Conservation (phyloP, 2,329 filamentous ascomycete genomes). For the Microsporum canis region DNA sequence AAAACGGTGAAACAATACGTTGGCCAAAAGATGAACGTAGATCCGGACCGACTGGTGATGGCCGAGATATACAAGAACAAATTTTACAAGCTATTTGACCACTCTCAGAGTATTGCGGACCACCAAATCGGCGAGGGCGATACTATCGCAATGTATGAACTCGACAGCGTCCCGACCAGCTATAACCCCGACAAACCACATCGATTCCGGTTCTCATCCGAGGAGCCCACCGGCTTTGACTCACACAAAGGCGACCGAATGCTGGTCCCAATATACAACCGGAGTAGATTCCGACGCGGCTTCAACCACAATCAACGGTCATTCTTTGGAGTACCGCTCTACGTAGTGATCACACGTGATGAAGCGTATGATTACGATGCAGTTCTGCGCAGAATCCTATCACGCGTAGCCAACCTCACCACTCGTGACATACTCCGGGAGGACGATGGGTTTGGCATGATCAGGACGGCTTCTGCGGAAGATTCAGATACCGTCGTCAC, state of each 20-base stretch:
- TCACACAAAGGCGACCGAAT: slow-evolving; percentile 37
- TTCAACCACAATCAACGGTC: slow-evolving; percentile 20
- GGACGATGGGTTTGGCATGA: slow-evolving; percentile 34
- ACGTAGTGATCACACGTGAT: slow-evolving; percentile 62
- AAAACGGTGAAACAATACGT: slow-evolving; percentile 40
- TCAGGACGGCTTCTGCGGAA: slow-evolving; percentile 40
- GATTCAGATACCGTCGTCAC: slow-evolving; percentile 61
- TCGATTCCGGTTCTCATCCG: slow-evolving; percentile 18
- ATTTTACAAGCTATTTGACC: slow-evolving; percentile 78
- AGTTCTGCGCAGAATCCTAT: slow-evolving; percentile 69
- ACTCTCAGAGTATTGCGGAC: slow-evolving; percentile 57
- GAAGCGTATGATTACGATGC: slow-evolving; percentile 58
- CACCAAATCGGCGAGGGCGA: slow-evolving; percentile 52
- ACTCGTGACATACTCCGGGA: slow-evolving; percentile 54
- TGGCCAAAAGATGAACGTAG: slow-evolving; percentile 40
- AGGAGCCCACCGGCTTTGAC: slow-evolving; percentile 20
- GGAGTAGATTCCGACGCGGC: slow-evolving; percentile 20
- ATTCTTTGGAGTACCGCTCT: slow-evolving; percentile 39
- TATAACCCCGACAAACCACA: slow-evolving; percentile 48
- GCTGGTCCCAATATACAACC: slow-evolving; percentile 40
- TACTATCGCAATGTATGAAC: slow-evolving; percentile 61
- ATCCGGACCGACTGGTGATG: slow-evolving; percentile 56
- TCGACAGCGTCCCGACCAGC: slow-evolving; percentile 71
- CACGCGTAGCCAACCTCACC: slow-evolving; percentile 64
- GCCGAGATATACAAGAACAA: slow-evolving; percentile 72